A percentile compares a stretch with the other conserved stretches of the same genome.
These are phyloP conservation scores for Paraphaeosphaeria minitans DNA, from an alignment of 2,329 filamentous ascomycete species.

Conservation along the genomic window DNA sequence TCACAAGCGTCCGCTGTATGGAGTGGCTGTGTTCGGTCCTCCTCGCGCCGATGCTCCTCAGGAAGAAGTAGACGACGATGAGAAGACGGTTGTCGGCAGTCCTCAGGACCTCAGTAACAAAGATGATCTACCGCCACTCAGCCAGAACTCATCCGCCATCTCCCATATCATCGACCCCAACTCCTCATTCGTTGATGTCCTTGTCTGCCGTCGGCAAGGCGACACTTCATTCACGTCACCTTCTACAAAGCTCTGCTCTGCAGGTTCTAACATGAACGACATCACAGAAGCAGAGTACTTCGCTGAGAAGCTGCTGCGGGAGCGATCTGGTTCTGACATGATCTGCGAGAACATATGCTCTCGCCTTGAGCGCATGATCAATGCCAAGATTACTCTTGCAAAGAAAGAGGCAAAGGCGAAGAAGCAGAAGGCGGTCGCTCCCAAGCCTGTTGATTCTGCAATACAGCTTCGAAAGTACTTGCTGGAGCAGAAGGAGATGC, in stretches of 20 bases:
- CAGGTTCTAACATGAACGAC: constrained; percentile 28
- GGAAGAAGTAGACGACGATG: not conserved
- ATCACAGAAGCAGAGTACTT: constrained; percentile 22
- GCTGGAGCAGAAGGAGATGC: constrained; percentile 17
- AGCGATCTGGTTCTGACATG: constrained; percentile 23
- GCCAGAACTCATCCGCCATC: not conserved
- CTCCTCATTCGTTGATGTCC: constrained; percentile 28
- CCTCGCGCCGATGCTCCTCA: not conserved
- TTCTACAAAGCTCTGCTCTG: constrained; percentile 26
- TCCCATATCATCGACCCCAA: constrained; percentile 5
- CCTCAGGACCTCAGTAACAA: not conserved
- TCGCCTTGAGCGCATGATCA: constrained; percentile 33
- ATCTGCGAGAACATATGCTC: constrained; percentile 22
- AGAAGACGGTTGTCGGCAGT: not conserved
- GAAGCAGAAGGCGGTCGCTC: not conserved
- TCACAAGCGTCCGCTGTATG: not conserved
- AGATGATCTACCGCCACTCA: not conserved
- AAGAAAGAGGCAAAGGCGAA: not conserved
- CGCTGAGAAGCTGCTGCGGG: constrained; percentile 22
- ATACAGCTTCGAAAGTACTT: constrained; percentile 26
- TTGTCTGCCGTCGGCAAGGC: constrained; percentile 28
- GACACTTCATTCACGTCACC: constrained; percentile 27
- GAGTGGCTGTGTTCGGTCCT: not conserved
- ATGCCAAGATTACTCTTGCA: constrained; percentile 11
- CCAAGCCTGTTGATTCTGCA: constrained; percentile 17